Evolutionary conservation across 2,329 filamentous ascomycete genomes (phyloP).

Genomic region (Cercospora zeina): DNA sequence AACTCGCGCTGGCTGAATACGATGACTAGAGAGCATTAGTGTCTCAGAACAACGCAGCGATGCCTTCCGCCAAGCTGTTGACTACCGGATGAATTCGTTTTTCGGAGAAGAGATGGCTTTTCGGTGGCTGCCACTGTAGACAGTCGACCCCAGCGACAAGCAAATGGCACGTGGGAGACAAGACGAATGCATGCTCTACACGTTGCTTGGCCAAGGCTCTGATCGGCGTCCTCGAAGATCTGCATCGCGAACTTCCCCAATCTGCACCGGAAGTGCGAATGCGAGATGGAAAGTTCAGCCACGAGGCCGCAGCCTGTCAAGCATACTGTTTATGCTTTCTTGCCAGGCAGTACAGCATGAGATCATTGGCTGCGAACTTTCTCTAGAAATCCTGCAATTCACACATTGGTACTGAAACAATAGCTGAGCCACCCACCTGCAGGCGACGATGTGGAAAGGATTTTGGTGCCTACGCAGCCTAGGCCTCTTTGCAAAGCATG

Average conservation of each 20-base stretch:
- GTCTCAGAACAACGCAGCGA: too few relatives aligned
- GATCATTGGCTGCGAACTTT: not conserved
- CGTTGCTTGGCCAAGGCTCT: constrained; percentile 5
- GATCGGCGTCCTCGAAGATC: not conserved
- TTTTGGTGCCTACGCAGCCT: not conserved
- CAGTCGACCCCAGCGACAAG: not conserved
- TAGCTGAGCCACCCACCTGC: not conserved
- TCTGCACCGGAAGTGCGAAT: not conserved
- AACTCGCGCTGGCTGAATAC: too few relatives aligned
- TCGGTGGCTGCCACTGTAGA: too few relatives aligned
- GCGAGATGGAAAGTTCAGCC: not conserved
- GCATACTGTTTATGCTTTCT: not conserved
- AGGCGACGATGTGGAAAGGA: not conserved
- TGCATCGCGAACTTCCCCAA: not conserved
- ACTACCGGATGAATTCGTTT: too few relatives aligned
- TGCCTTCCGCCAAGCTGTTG: too few relatives aligned
- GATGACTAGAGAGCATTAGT: too few relatives aligned
- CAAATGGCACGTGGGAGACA: not conserved
- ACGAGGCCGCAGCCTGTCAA: not conserved
- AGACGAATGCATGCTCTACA: not conserved
- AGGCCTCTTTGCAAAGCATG: not conserved
- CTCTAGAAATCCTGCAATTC: not conserved
- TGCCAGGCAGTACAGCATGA: not conserved
- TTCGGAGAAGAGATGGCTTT: too few relatives aligned
- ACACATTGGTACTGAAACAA: not conserved